These are phyloP conservation scores for Jacaranda mimosifolia DNA, from an alignment of 257 asterid species.

Conservation along the genomic window DNA sequence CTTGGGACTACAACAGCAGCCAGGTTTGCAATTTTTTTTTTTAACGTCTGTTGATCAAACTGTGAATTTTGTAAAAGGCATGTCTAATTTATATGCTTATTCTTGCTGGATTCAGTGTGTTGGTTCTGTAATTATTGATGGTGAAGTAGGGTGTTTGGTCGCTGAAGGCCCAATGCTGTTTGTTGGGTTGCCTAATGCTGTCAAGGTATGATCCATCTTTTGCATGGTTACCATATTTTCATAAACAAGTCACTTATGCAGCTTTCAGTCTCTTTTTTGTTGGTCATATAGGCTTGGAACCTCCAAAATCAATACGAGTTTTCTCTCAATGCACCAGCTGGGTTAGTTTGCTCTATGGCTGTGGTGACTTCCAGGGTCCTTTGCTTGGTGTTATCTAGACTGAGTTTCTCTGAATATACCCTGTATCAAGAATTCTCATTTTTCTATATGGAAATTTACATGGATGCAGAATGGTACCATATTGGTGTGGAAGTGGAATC, in stretches of 20 bases:
- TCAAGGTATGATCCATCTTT: slow-evolving; percentile 51
- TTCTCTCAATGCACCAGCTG: slow-evolving; percentile 49
- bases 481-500: slow-evolving; percentile 57
- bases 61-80: not conserved
- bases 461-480: slow-evolving; percentile 65
- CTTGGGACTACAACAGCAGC: slow-evolving; percentile 65
- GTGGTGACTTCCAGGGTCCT: slow-evolving; percentile 43
- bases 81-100: not conserved
- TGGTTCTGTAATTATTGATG: slow-evolving; percentile 32
- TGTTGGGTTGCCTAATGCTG: slow-evolving; percentile 56
- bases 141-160: slow-evolving; percentile 56
- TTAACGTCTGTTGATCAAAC: not conserved
- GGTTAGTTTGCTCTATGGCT: slow-evolving; percentile 56
- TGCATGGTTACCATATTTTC: not conserved
- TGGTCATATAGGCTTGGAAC: slow-evolving; percentile 60
- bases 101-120: slow-evolving; percentile 39
- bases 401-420: not conserved
- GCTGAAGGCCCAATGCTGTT: slow-evolving; percentile 70
- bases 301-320: slow-evolving; percentile 46
- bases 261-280: not conserved
- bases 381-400: not conserved
- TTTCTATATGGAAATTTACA: not conserved
- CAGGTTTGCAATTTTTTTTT: slow-evolving; percentile 52
- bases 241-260: not conserved
- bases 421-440: not conserved